These are phyloP conservation scores for Ramalina intermedia DNA, from an alignment of 495 filamentous ascomycete species.

Conservation along the genomic window DNA sequence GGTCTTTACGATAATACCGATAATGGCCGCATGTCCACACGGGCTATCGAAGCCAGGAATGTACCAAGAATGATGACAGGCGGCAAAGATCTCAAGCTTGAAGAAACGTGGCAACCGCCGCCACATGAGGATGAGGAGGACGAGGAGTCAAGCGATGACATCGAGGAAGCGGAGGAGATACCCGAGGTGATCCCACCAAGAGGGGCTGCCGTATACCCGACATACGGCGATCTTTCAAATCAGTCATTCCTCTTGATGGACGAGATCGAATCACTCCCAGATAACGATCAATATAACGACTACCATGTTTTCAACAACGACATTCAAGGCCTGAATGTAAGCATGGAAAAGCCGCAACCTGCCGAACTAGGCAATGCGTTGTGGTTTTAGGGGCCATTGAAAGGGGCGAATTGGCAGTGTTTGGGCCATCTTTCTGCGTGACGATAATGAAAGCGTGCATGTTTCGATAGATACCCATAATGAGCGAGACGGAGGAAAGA, in stretches of 20 bases:
- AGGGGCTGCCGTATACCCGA: slow-evolving; percentile 17
- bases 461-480: no score
- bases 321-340: slow-evolving; percentile 5
- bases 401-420: background rate
- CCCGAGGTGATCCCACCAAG: slow-evolving; percentile 3
- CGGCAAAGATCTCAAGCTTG: slow-evolving; percentile 67
- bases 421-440: background rate
- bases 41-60: slow-evolving; percentile 28
- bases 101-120: slow-evolving; percentile 67
- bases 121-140: slow-evolving; percentile 44
- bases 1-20: slow-evolving; percentile 64
- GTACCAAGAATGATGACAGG: slow-evolving; percentile 20
- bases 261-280: slow-evolving; percentile 17
- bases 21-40: slow-evolving; percentile 20
- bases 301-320: slow-evolving; percentile 12
- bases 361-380: slow-evolving; percentile 3
- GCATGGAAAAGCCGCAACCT: slow-evolving; percentile 10
- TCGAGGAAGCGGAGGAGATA: slow-evolving; percentile 25
- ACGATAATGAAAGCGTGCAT: no score
- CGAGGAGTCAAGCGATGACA: slow-evolving; percentile 28
- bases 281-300: slow-evolving; percentile 20
- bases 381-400: slow-evolving; percentile 7
- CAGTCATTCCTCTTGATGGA: slow-evolving; percentile 35
- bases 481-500: no score
- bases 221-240: slow-evolving; percentile 25